phyloP scores from a whole-genome alignment of 805 yeast genomes.

The Wickerhamomyces mucosus region DNA sequence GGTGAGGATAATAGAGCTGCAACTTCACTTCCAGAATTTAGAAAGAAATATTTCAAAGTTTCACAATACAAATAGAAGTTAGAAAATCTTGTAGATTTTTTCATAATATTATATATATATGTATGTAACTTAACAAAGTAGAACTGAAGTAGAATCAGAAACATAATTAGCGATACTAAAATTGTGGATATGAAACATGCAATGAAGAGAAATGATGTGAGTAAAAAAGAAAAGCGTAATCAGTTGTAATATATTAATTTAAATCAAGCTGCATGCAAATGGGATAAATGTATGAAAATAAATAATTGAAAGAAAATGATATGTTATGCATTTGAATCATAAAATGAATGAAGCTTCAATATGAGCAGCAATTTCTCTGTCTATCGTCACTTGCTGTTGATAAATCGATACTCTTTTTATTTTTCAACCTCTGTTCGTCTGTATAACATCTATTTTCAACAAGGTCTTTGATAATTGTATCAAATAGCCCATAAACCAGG shows the following conservation, averaged over 20 bases:
- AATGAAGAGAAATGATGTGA: too few relatives aligned
- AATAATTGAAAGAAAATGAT: too few relatives aligned
- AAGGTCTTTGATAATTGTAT: conserved; percentile 29
- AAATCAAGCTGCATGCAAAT: too few relatives aligned
- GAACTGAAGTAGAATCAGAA: conserved; percentile 1
- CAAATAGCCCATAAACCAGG: conserved; percentile 28
- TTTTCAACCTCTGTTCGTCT: conserved; percentile 18
- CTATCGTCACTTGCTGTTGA: conserved; percentile 16
- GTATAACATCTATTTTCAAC: conserved; percentile 31
- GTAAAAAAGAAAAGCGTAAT: too few relatives aligned
- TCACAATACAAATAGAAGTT: conserved; percentile 1
- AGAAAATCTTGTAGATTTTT: too few relatives aligned
- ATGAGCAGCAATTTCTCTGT: conserved; percentile 18
- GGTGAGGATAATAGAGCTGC: conserved; percentile 35
- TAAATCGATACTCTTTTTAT: conserved; percentile 20
- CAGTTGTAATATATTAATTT: too few relatives aligned
- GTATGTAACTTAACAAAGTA: conserved; percentile 3
- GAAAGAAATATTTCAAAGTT: conserved; percentile 19
- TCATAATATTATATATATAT: too few relatives aligned
- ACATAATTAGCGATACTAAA: too few relatives aligned
- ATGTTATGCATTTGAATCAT: too few relatives aligned
- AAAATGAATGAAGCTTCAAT: too few relatives aligned
- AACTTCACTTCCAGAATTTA: conserved; percentile 18
- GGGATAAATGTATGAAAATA: too few relatives aligned
- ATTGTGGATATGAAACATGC: too few relatives aligned